Percentiles rank a stretch among this genome's conserved stretches.
Evolutionary conservation across 2,329 filamentous ascomycete genomes (phyloP).

Genomic region (Colletotrichum lindemuthianum): DNA sequence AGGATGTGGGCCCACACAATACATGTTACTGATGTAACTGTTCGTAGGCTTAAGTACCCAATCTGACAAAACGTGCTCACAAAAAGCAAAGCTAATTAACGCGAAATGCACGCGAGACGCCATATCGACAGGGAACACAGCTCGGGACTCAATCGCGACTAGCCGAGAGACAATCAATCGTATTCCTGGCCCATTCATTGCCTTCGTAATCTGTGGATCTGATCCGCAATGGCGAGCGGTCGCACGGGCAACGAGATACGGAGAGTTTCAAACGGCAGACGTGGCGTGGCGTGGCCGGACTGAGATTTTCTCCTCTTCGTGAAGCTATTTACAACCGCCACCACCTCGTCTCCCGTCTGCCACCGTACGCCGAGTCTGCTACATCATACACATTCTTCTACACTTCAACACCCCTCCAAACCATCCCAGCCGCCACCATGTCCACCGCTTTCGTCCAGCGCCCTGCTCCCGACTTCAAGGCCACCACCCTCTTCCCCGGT

Average conservation of each 20-base stretch:
- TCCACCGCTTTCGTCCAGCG: conserved; percentile 58
- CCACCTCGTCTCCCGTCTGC: not conserved
- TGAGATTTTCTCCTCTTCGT: conserved; percentile 16
- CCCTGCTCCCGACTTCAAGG: conserved; percentile 60
- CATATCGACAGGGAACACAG: not conserved
- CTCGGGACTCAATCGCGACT: conserved; percentile 14
- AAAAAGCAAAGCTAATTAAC: conserved; percentile 7
- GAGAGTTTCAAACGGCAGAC: conserved; percentile 5
- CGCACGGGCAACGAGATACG: conserved; percentile 19
- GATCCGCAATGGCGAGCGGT: conserved; percentile 17
- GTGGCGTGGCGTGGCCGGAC: not conserved
- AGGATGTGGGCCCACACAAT: no score
- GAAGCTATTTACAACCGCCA: conserved; percentile 5
- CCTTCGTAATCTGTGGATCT: conserved; percentile 21
- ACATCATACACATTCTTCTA: not conserved
- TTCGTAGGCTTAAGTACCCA: no score
- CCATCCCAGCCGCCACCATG: conserved; percentile 44
- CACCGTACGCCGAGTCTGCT: no score
- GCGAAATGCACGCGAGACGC: conserved; percentile 15
- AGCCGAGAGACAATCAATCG: conserved; percentile 2
- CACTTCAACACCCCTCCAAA: not conserved
- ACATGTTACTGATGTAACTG: no score
- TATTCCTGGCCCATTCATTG: not conserved
- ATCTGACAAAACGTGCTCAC: not conserved
- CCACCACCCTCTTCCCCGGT: conserved; percentile 59